Percentiles rank a stretch among this genome's conserved stretches.
Evolutionary conservation across 352 stramenopile species (phyloP).

Genomic region (Phytophthora foliorum): DNA sequence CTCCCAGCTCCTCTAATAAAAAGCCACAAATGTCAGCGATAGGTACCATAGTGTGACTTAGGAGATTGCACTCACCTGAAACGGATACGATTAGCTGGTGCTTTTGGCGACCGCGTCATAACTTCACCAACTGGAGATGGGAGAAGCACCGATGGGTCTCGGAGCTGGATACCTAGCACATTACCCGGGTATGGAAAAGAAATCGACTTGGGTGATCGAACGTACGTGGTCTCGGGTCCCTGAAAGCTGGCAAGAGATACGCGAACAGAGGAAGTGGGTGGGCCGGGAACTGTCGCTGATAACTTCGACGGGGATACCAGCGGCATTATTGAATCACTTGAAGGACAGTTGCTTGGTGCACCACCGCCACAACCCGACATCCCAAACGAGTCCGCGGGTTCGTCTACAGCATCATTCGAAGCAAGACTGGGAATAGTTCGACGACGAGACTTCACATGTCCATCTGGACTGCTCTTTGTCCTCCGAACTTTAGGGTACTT

Average conservation of each 20-base stretch:
- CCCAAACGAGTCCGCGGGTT: conserved; percentile 1
- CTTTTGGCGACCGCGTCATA: conserved; percentile 54
- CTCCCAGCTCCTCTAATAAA: conserved; percentile 56
- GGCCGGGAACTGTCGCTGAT: conserved; percentile 17
- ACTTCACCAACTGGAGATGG: conserved; percentile 54
- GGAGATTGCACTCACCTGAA: conserved; percentile 48
- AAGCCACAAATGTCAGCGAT: conserved; percentile 6
- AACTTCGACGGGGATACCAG: conserved; percentile 31
- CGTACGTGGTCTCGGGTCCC: conserved; percentile 16
- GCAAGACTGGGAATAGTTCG: conserved; percentile 24
- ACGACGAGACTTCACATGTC: conserved; percentile 33
- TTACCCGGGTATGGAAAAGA: conserved; percentile 38
- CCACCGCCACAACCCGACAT: neutral
- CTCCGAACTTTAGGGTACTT: conserved; percentile 39
- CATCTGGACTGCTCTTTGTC: conserved; percentile 36
- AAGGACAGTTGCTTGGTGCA: conserved; percentile 1
- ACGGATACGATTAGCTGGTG: conserved; percentile 45
- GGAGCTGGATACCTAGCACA: conserved; percentile 28
- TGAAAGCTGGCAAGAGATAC: conserved; percentile 25
- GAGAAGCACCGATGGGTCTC: conserved; percentile 44
- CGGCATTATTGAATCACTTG: conserved; percentile 31
- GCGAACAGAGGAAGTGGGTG: conserved; percentile 33
- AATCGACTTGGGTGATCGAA: conserved; percentile 35
- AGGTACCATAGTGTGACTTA: neutral
- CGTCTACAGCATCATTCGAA: conserved; percentile 7